phyloP scores from a whole-genome alignment of 176 grass and related monocot species.

The Canna indica region DNA sequence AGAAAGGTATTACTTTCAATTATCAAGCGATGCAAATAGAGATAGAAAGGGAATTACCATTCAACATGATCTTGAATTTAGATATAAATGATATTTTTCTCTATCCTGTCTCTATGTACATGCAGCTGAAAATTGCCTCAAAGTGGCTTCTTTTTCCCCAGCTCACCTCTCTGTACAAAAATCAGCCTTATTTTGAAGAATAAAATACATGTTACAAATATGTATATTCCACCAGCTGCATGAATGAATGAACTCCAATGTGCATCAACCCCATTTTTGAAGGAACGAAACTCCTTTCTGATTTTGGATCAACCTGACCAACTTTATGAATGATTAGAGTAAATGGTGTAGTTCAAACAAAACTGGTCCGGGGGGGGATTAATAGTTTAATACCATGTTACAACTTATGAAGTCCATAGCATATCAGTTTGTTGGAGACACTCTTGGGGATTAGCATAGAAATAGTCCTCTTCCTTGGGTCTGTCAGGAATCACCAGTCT shows the following conservation, averaged over 20 bases:
- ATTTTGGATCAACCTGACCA: background rate
- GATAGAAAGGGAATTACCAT: background rate
- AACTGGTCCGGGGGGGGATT: slow-evolving; percentile 5
- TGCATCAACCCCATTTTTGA: background rate
- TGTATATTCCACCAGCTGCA: background rate
- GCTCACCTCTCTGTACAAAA: background rate
- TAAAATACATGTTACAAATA: background rate
- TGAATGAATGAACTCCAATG: background rate
- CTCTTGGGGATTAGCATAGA: slow-evolving; percentile 94
- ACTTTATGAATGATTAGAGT: background rate
- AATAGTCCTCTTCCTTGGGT: slow-evolving; percentile 96
- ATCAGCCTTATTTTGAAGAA: background rate
- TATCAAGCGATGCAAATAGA: background rate
- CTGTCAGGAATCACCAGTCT: slow-evolving; percentile 58
- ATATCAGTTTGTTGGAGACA: slow-evolving; percentile 47
- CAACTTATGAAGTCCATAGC: slow-evolving; percentile 33
- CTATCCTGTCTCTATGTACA: background rate
- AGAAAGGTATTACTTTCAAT: background rate
- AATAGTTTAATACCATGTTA: too few relatives aligned
- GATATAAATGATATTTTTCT: too few relatives aligned
- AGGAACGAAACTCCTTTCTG: background rate
- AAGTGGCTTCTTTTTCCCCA: background rate
- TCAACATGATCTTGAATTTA: background rate
- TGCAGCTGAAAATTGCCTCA: background rate
- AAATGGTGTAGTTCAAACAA: background rate